These are phyloP conservation scores for Mikania micrantha DNA, from an alignment of 129 eudicot genomes.

Conservation along the genomic window DNA sequence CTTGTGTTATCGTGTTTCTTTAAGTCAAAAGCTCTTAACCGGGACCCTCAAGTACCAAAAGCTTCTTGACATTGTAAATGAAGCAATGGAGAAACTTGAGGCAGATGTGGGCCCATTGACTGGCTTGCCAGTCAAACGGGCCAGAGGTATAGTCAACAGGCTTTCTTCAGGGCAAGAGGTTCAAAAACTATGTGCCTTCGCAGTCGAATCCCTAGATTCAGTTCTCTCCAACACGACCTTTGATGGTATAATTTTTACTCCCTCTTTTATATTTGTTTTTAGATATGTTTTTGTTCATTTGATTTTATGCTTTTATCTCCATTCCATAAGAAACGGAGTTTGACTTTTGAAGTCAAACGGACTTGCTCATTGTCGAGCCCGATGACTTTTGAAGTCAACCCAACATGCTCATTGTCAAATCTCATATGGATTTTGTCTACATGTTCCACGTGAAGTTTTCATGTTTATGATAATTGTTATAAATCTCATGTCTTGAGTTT, in stretches of 20 bases:
- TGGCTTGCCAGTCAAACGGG: conserved; percentile 75
- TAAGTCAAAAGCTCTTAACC: conserved; percentile 57
- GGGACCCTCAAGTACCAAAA: conserved; percentile 44
- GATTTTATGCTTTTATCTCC: background rate
- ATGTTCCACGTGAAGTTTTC: background rate
- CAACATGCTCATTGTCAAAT: background rate
- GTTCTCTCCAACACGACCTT: conserved; percentile 24
- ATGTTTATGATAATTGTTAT: background rate
- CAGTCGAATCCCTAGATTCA: conserved; percentile 52
- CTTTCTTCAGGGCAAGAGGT: conserved; percentile 79
- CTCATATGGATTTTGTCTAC: background rate
- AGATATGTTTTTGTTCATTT: background rate
- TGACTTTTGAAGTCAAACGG: conserved; percentile 13
- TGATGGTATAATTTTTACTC: conserved; percentile 9
- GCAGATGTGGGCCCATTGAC: conserved; percentile 81
- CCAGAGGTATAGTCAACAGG: conserved; percentile 88
- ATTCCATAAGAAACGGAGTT: background rate
- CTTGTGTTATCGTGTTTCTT: conserved; percentile 72
- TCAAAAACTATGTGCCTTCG: conserved; percentile 65
- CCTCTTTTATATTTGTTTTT: background rate
- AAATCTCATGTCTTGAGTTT: background rate
- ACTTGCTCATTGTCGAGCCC: too few species aligned
- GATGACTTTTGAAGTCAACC: conserved; percentile 18
- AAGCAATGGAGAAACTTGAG: conserved; percentile 62
- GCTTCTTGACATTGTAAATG: conserved; percentile 42